A percentile compares a stretch with the other conserved stretches of the same genome.
phyloP scores from a whole-genome alignment of 2,329 filamentous ascomycete genomes.

The Scorias spongiosa region DNA sequence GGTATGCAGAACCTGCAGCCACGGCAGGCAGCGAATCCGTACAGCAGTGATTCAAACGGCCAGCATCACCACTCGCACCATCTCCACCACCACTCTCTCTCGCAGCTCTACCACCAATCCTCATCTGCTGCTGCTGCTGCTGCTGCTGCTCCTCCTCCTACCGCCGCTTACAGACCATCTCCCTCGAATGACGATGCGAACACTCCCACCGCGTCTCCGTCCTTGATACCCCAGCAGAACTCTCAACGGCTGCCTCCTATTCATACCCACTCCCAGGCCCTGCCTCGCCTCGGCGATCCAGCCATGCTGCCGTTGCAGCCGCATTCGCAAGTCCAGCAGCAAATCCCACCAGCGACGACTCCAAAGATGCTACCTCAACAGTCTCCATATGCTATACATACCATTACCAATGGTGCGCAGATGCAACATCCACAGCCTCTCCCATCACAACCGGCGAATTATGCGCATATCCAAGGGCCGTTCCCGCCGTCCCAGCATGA shows the following conservation, averaged over 20 bases:
- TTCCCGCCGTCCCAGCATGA: slow-evolving; percentile 11
- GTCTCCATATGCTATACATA: slow-evolving; percentile 9
- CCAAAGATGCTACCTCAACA: slow-evolving; percentile 10
- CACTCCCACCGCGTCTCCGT: not conserved
- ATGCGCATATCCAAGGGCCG: slow-evolving; percentile 3
- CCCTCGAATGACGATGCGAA: not conserved
- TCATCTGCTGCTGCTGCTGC: not conserved
- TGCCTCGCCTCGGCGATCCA: not conserved
- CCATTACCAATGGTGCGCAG: slow-evolving; percentile 8
- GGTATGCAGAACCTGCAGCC: not conserved
- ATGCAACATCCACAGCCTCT: slow-evolving; percentile 6
- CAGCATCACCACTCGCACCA: not conserved
- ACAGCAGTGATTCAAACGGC: not conserved
- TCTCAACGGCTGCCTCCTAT: not conserved
- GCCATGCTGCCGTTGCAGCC: slow-evolving; percentile 2
- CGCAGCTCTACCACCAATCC: not conserved
- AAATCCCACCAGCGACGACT: slow-evolving; percentile 1
- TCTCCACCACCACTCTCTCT: not conserved
- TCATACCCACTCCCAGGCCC: not conserved
- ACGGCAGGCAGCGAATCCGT: not conserved
- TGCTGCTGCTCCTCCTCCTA: not conserved
- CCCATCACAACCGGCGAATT: not conserved
- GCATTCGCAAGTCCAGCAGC: slow-evolving; percentile 1
- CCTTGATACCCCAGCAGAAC: not conserved
- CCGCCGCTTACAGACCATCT: no score